Evolutionary conservation across 768 basidiomycete species (phyloP), one percentile per base, ranked within the genome.

Genomic region (Hirschioporus abietinus): DNA sequence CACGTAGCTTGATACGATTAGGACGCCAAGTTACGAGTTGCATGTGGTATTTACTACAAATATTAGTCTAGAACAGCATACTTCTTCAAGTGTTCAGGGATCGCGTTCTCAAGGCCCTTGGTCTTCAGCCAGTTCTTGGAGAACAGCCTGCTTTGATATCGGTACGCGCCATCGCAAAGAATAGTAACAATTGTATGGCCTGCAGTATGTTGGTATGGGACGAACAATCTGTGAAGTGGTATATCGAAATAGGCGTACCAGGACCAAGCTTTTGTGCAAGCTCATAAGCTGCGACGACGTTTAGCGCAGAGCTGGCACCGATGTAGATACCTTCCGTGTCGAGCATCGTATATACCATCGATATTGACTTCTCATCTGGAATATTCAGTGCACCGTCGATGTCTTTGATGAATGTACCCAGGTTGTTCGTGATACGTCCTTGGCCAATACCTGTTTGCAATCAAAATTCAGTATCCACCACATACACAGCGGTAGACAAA

Each of bases 101-200:
- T 93, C 25, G 89, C 88, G 35, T 84, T 80, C 58, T 85, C 82
- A 63, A 99, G 80, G 0, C 84, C 88, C 75, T 99, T 99, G 36
- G 84, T 80, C 74, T 88, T 81, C 61, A 99, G 79, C 97, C 97
- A 99, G 71, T 87, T 86, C 75, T 91, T 91, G 18, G 95, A 97
- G 80, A 99, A 99, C 36, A 99, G 80, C 12, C 97, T 86, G 68
- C 93, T 96, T 79, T 99, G 97, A 74, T 99, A 97, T 74, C 97
- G 86, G 74, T 99, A 96, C 60, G 97, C 97, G 7, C 96, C 97
- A 74, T 99, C 97, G 76, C 91, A 93, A 52, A 99, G 78, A 64
- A 98, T 84, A 5, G 97, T 99, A 1, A 88, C 95, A 30, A 99
- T 82, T 18, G 83, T 93, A 24, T 90, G 90, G 36, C 92, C 92